Conservation (phyloP, 805 yeast genomes). For the Pichia eremophila region DNA sequence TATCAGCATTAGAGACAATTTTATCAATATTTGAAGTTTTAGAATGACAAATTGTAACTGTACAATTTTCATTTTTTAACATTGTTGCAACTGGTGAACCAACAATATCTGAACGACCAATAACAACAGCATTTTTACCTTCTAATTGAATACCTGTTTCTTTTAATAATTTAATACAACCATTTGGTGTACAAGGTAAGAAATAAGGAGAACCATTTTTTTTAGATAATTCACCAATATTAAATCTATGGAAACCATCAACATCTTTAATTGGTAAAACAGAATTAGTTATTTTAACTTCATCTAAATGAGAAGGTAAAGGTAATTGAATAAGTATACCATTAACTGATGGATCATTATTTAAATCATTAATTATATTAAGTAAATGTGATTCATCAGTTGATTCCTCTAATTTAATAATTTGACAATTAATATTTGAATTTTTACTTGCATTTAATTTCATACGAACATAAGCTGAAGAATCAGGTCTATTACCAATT, state of each 20-base stretch:
- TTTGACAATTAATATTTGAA: slow-evolving; percentile 53
- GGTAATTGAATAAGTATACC: slow-evolving; percentile 76
- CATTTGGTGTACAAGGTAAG: slow-evolving; percentile 80
- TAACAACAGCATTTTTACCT: slow-evolving; percentile 72
- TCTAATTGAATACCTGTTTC: slow-evolving; percentile 44
- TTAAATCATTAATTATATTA: slow-evolving; percentile 43
- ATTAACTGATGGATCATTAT: slow-evolving; percentile 51
- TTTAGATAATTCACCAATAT: slow-evolving; percentile 69
- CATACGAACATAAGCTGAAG: slow-evolving; percentile 75
- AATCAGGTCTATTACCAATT: slow-evolving; percentile 70
- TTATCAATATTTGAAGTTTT: slow-evolving; percentile 42
- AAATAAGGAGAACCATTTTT: slow-evolving; percentile 62
- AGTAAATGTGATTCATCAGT: slow-evolving; percentile 50
- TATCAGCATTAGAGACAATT: slow-evolving; percentile 53
- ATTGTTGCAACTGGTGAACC: slow-evolving; percentile 73
- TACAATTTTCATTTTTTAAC: slow-evolving; percentile 62
- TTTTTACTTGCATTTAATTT: slow-evolving; percentile 69
- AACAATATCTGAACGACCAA: slow-evolving; percentile 81
- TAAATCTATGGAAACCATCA: slow-evolving; percentile 74
- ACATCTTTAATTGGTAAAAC: slow-evolving; percentile 63
- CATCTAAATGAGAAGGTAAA: slow-evolving; percentile 61
- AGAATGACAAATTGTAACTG: slow-evolving; percentile 70
- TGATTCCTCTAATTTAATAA: slow-evolving; percentile 48
- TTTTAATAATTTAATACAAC: slow-evolving; percentile 56
- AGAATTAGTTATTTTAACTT: slow-evolving; percentile 55